Conservation (phyloP, 768 basidiomycete genomes). For the Lactarius trivialis region DNA sequence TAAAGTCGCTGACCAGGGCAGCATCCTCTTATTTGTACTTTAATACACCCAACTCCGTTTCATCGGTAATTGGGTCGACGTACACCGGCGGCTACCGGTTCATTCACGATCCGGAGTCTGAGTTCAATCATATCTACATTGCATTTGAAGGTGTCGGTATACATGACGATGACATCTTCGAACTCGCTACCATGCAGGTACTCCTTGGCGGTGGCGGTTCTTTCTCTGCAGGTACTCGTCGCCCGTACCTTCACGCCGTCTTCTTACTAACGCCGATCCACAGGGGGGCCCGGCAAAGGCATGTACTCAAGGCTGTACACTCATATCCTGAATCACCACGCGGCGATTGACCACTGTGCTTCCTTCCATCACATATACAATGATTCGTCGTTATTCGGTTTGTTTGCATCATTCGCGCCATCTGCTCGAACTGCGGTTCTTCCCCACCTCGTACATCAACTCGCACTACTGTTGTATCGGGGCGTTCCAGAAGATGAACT, state of each 20-base stretch:
- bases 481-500: constrained; percentile 65
- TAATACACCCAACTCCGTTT: constrained; percentile 22
- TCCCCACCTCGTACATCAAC: constrained; percentile 81
- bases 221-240: constrained; percentile 76
- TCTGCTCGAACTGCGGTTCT: constrained; percentile 53
- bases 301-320: constrained; percentile 99
- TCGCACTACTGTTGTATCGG: constrained; percentile 72
- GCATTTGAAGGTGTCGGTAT: constrained; percentile 90
- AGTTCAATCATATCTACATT: constrained; percentile 91
- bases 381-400: constrained; percentile 88
- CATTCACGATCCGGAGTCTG: constrained; percentile 50
- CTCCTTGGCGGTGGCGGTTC: constrained; percentile 92
- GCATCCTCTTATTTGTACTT: constrained; percentile 68
- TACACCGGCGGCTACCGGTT: constrained; percentile 86
- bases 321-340: constrained; percentile 89
- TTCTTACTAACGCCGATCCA: constrained; percentile 11
- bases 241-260: neutral
- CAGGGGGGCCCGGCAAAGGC: constrained; percentile 94
- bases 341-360: constrained; percentile 90
- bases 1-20: constrained; percentile 68
- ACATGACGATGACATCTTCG: constrained; percentile 86
- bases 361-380: constrained; percentile 98
- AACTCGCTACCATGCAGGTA: constrained; percentile 90
- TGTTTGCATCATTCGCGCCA: constrained; percentile 81
- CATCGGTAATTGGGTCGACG: constrained; percentile 29